Conservation (phyloP, 2,329 filamentous ascomycete species). For the Zelopaecilomyces penicillatus region DNA sequence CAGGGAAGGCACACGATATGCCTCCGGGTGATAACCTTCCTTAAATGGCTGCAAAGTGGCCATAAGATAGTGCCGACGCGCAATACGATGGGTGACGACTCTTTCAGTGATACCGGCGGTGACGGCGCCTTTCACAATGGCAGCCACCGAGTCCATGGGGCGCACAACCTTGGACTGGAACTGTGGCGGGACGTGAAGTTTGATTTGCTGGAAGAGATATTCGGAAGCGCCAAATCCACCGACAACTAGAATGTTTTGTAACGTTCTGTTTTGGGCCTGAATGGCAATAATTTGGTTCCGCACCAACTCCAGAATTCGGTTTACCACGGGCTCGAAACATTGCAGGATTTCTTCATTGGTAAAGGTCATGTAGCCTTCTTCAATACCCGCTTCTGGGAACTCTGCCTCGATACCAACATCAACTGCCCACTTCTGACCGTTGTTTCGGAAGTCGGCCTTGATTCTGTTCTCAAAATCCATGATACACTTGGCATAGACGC, state of each 20-base stretch:
- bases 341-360: constrained; percentile 98
- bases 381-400: constrained; percentile 93
- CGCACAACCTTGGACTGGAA: constrained; percentile 98
- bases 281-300: constrained; percentile 98
- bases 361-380: constrained; percentile 99
- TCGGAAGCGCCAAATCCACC: constrained; percentile 98
- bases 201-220: constrained; percentile 99
- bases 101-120: constrained; percentile 96
- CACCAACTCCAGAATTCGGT: constrained; percentile 90
- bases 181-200: constrained; percentile 93
- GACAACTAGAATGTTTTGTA: constrained; percentile 95
- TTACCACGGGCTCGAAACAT: constrained; percentile 97
- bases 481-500: constrained; percentile 98
- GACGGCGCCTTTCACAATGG: constrained; percentile 96
- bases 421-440: constrained; percentile 97
- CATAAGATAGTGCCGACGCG: constrained; percentile 97
- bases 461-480: constrained; percentile 99
- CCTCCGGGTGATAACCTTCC: constrained; percentile 95
- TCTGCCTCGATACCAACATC: constrained; percentile 98
- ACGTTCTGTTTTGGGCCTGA: constrained; percentile 85
- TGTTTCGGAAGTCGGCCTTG: constrained; percentile 99
- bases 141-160: constrained; percentile 97
- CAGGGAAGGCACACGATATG: constrained; percentile 91
- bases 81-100: constrained; percentile 93
- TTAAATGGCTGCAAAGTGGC: constrained; percentile 98